Base-by-base conservation (phyloP, 1,139 yeast genomes). In the Saccharomyces pastorianus region DNA sequence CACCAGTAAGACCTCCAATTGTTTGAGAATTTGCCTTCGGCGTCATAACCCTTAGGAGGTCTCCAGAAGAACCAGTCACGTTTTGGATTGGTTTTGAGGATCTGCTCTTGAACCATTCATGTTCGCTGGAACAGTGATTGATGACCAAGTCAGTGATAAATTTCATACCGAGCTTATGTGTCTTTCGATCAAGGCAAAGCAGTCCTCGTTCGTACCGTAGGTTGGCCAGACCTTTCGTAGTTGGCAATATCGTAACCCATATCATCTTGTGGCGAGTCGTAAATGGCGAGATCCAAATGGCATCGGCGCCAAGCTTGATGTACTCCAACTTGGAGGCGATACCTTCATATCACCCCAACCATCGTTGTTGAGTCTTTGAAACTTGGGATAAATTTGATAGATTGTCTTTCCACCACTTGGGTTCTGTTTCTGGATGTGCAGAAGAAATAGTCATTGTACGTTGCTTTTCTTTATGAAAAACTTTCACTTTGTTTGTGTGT, bases 31-130 rank as follows among this genome's bases (percentile, higher is more conserved):
- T n/a, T 71, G 27, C 83, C 83, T 4, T 75, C 59, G 26, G 64
- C 72, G 59, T 77, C 82, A 62, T 71, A 75, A 2, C 58, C 60
- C 56, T 66, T 72, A 25, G 83, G 76, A 46, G 76, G 75, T 57
- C 73, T 75, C 85, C 84, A 81, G 61, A 79, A 73, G 67, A 80
- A 81, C 85, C 85, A 81, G 65, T 81, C 82, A 64, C 85, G 73
- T 69, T 81, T 81, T 20, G 83, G 78, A 64, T 76, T 80, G 50
- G 72, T 70, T 62, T 75, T 7, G 81, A 76, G 13, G 79, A 72
- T 56, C 80, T 69, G 2, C 83, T 77, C 63, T 81, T 71, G 67
- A 81, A 81, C 85, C 85, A 81, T 32, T 65, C 72, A 61, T 81
- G 85, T 61, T 79, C 77, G 51, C 73, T 68, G 1, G 84, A 80